phyloP scores from a whole-genome alignment of 2,329 filamentous ascomycete genomes.

The Hymenoscyphus repandus region DNA sequence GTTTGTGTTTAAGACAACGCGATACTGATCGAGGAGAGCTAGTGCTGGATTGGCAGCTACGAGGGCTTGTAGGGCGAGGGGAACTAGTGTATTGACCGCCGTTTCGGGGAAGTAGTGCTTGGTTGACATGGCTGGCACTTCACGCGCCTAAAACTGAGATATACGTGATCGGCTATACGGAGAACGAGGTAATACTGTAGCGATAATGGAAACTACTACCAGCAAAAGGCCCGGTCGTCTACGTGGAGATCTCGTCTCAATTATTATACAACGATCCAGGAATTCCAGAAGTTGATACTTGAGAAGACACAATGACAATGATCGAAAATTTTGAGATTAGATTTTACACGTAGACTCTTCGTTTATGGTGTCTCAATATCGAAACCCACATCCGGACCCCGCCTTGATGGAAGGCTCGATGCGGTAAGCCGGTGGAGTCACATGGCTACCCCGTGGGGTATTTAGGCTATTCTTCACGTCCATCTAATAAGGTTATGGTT shows the following conservation, averaged over 20 bases:
- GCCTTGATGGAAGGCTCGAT: background rate
- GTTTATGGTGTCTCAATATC: background rate
- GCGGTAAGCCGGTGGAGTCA: background rate
- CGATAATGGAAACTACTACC: no score
- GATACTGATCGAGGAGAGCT: slow-evolving; percentile 40
- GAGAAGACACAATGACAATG: no score
- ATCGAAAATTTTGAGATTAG: background rate
- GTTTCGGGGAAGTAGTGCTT: slow-evolving; percentile 50
- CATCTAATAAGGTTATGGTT: no score
- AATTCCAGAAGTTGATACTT: no score
- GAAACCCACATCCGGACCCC: background rate
- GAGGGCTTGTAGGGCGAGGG: slow-evolving; percentile 42
- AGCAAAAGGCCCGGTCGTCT: no score
- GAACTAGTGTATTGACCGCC: slow-evolving; percentile 40
- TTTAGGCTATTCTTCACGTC: no score
- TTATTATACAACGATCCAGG: no score
- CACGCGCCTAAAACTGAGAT: background rate
- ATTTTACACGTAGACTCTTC: background rate
- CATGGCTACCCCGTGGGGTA: no score
- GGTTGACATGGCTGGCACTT: slow-evolving; percentile 38
- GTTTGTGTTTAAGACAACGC: slow-evolving; percentile 42
- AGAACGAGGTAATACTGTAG: background rate
- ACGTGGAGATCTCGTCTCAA: no score
- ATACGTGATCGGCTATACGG: background rate
- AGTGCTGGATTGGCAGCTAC: slow-evolving; percentile 40